Percentiles rank a stretch among this genome's conserved stretches.
Conservation (phyloP, 1,139 yeast genomes). For the Pichia sp. region DNA sequence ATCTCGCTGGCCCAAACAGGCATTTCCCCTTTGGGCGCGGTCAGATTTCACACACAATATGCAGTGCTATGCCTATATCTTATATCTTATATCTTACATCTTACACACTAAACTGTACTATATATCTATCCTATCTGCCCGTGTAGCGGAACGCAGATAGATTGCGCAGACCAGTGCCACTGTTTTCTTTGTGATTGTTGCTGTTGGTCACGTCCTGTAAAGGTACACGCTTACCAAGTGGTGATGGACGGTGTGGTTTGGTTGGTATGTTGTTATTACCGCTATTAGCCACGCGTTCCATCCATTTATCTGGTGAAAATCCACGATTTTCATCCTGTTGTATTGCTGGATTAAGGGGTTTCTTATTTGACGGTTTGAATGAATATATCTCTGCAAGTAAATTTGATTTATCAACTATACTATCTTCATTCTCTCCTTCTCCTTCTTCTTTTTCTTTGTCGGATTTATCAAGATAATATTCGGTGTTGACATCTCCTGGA, state of each 20-base stretch:
- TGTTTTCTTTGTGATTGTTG: neutral
- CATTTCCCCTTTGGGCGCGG: neutral
- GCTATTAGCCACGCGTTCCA: neutral
- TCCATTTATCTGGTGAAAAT: conserved; percentile 8
- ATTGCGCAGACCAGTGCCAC: neutral
- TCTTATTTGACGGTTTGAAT: conserved; percentile 2
- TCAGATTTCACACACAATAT: neutral
- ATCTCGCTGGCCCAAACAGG: neutral
- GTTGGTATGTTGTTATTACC: neutral
- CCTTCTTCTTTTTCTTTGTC: neutral
- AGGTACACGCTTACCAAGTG: conserved; percentile 6
- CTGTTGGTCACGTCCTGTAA: conserved; percentile 9
- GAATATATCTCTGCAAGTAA: conserved; percentile 17
- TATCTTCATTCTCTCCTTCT: neutral
- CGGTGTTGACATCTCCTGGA: conserved; percentile 15
- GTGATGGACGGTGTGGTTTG: conserved; percentile 10
- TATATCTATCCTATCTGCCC: neutral
- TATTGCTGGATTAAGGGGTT: neutral
- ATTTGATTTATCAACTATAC: conserved; percentile 12
- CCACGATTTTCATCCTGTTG: neutral
- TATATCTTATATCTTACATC: neutral
- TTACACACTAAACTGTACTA: neutral
- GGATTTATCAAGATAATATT: conserved; percentile 7
- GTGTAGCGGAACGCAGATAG: conserved; percentile 1
- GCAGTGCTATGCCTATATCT: neutral